Evolutionary conservation across 2,329 filamentous ascomycete genomes (phyloP).

Genomic region (Xylaria digitata): DNA sequence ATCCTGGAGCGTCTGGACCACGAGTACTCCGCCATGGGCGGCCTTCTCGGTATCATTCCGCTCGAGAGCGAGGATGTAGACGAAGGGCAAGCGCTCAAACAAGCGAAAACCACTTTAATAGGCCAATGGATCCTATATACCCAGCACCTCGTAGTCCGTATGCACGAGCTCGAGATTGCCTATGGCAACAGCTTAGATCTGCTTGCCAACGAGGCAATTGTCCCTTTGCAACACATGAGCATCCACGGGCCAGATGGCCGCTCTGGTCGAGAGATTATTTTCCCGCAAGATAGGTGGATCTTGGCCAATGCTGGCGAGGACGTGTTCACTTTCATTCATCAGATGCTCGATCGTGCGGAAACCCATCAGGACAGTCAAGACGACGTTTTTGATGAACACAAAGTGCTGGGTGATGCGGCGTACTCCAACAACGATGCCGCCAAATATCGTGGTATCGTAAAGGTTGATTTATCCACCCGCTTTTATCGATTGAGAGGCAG

Average conservation of each 20-base stretch:
- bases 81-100: slow-evolving; percentile 52
- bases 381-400: slow-evolving; percentile 51
- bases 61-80: slow-evolving; percentile 51
- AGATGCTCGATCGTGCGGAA: slow-evolving; percentile 60
- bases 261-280: slow-evolving; percentile 64
- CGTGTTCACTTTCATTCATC: slow-evolving; percentile 60
- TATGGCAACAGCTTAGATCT: slow-evolving; percentile 64
- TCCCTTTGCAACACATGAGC: slow-evolving; percentile 64
- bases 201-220: slow-evolving; percentile 61
- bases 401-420: slow-evolving; percentile 57
- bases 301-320: slow-evolving; percentile 66
- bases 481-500: slow-evolving; percentile 63
- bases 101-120: slow-evolving; percentile 63
- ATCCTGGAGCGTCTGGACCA: slow-evolving; percentile 70
- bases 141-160: slow-evolving; percentile 64
- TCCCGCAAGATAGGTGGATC: slow-evolving; percentile 66
- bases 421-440: slow-evolving; percentile 47
- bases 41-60: slow-evolving; percentile 66
- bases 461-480: slow-evolving; percentile 62
- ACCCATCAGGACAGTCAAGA: slow-evolving; percentile 53
- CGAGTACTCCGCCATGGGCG: slow-evolving; percentile 66
- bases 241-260: slow-evolving; percentile 63
- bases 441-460: slow-evolving; percentile 59
- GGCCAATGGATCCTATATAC: slow-evolving; percentile 68
- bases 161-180: slow-evolving; percentile 67